Base-by-base conservation (phyloP, 2,329 filamentous ascomycete species). In the Xylariaceae sp. region DNA sequence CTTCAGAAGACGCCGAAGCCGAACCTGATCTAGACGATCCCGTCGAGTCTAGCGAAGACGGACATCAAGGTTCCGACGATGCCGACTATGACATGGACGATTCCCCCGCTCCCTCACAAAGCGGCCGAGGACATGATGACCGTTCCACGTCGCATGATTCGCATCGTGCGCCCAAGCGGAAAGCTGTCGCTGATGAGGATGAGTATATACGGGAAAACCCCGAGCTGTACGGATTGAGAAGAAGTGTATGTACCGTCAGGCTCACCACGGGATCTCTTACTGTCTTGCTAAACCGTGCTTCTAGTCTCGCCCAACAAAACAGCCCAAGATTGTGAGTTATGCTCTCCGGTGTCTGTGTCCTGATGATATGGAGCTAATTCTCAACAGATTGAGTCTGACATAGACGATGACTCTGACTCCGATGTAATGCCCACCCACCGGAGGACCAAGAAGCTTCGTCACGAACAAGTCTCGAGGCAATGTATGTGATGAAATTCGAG, bases 121-220 rank as follows among this genome's bases (percentile, higher is more conserved):
- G 72, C 47, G 72, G 76, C 42, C 69, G 66, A 44, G 67, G 61
- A 40, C 67, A 71, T 40, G 75, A 76, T 50, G 76, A 77, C 55
- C 72, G 76, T 59, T 87, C 84, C 54, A 81, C 80, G 61, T 93
- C 89, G 37, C 78, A 82, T 59, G 83, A 84, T 58, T 87, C 85
- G 35, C 77, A 76, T 52, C 77, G 82, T 62, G 79, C 77, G 40
- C 68, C 76, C 50, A 95, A 95, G 75, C 85, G 90, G 68, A 86
- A 88, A 70, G 68, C 75, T 55, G 66, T 75, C 62, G 64, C 79
- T 29, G 82, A 85, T 41, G 87, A 93, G 58, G 85, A 93, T 48
- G 84, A 90, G 37, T 91, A 83, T 62, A 95, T 97, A 58, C 79
- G 85, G 59, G 86, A 88, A 62, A 95, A 98, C 61, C 93, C 93